Evolutionary conservation across 2,329 filamentous ascomycete species (phyloP), one percentile per base, ranked within the genome.

Genomic region (Fusarium nodosum): DNA sequence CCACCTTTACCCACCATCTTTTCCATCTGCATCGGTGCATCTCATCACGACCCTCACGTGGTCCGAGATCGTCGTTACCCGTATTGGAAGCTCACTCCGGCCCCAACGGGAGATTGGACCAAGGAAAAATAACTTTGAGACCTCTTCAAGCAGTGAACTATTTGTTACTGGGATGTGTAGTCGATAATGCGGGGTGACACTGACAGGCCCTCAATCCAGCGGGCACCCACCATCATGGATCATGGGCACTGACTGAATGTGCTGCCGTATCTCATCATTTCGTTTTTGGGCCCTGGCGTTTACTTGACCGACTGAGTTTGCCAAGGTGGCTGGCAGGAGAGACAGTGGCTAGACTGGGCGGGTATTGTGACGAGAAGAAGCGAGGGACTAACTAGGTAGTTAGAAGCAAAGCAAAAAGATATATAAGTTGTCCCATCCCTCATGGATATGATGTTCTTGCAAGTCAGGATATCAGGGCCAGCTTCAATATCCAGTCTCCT

Each of bases 11-110:
- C 56, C 56, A 60, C 56, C 60, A 60, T 62, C 56, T 50, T 51
- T 31, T 46, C 22, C 41, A 44, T 44, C 41, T 44, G 41, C 41
- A 44, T 44, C 41, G 24, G 41, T 44, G 15, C 30, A 33, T 44
- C 39, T 24, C 54, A 62, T 50, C 50, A 53, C 31, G 46, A 65
- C 48, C 56, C 66, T 69, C 66, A 69, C 66, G 66, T 69, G 66
- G 62, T 66, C 63, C 53, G 53, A 70, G 60, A 59, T 71, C 53
- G 56, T 55, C 56, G 66, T 73, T 74, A 57, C 66, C 71, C 51
- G 30, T 69, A 61, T 67, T 51, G 72, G 72, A 72, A 74, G 69
- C 72, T 74, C 59, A 51, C 33, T 67, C 72, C 71, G 69, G 38
- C 28, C 56, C 51, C 62, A 65, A 65, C 54, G 16, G 50, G 45